Evolutionary conservation across 1,284 basidiomycete genomes (phyloP).

Genomic region (Cryptococcus jaspeensis): DNA sequence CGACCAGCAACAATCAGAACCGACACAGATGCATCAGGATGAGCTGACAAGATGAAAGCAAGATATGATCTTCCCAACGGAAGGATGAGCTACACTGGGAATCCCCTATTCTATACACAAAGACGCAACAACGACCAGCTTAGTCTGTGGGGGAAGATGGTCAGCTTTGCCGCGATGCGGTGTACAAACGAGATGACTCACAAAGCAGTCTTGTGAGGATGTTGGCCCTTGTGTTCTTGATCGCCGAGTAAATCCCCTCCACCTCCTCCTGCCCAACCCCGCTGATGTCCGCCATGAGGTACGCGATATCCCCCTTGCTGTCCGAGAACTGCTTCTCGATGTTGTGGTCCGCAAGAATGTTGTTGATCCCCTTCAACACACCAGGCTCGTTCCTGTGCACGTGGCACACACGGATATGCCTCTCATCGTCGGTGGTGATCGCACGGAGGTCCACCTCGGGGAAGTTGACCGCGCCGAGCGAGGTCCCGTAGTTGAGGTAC

Average conservation of each 20-base stretch:
- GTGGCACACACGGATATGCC: constrained; percentile 86
- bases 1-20: neutral
- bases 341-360: constrained; percentile 86
- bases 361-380: constrained; percentile 94
- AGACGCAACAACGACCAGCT: neutral
- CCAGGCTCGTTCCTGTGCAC: constrained; percentile 97
- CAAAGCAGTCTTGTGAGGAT: constrained; percentile 79
- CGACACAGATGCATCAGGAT: constrained; percentile 19
- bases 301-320: constrained; percentile 83
- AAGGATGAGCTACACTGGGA: constrained; percentile 12
- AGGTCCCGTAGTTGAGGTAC: constrained; percentile 91
- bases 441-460: constrained; percentile 95
- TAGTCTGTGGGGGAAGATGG: neutral
- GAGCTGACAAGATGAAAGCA: constrained; percentile 11
- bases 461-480: constrained; percentile 94
- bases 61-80: constrained; percentile 3
- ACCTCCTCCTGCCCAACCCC: constrained; percentile 82
- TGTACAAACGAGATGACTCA: constrained; percentile 23
- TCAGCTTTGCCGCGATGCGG: neutral
- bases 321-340: constrained; percentile 99
- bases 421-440: constrained; percentile 76
- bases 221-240: constrained; percentile 78
- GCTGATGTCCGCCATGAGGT: constrained; percentile 90
- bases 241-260: constrained; percentile 75
- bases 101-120: no score